A percentile compares a stretch with the other conserved stretches of the same genome.
phyloP scores from a whole-genome alignment of 2,329 filamentous ascomycete genomes.

The Bipolaris bicolor region DNA sequence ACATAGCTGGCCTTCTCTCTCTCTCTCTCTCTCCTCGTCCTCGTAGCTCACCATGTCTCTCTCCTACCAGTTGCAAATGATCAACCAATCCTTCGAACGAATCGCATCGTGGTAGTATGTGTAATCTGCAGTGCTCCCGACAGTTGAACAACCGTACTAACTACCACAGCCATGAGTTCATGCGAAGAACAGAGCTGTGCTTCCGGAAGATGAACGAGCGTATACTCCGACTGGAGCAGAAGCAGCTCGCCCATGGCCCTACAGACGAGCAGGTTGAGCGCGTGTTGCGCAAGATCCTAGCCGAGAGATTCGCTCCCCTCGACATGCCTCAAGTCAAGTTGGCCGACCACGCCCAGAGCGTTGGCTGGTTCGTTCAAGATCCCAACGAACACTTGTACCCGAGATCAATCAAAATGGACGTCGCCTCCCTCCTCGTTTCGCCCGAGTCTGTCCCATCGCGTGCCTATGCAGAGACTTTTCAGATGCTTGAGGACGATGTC shows the following conservation, averaged over 20 bases:
- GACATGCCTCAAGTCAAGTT: slow-evolving; percentile 14
- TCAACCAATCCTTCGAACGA: slow-evolving; percentile 43
- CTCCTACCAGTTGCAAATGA: slow-evolving; percentile 39
- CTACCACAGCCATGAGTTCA: slow-evolving; percentile 33
- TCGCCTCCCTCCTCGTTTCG: slow-evolving; percentile 32
- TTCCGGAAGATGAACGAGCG: slow-evolving; percentile 39
- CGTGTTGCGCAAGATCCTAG: slow-evolving; percentile 44
- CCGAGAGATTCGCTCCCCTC: slow-evolving; percentile 36
- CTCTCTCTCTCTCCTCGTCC: background rate
- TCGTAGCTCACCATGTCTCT: slow-evolving; percentile 35
- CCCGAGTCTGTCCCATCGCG: slow-evolving; percentile 39
- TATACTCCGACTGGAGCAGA: slow-evolving; percentile 34
- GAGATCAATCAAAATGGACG: slow-evolving; percentile 29
- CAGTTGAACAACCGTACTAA: slow-evolving; percentile 9
- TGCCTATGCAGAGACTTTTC: slow-evolving; percentile 35
- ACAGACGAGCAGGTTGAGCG: slow-evolving; percentile 46
- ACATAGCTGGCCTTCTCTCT: background rate
- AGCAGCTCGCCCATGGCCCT: slow-evolving; percentile 28
- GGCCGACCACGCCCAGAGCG: slow-evolving; percentile 19
- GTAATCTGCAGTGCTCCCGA: background rate
- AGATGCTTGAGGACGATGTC: slow-evolving; percentile 35
- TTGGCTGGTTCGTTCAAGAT: slow-evolving; percentile 28
- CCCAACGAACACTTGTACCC: slow-evolving; percentile 15
- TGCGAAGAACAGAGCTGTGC: slow-evolving; percentile 38
- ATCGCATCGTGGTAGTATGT: slow-evolving; percentile 44